Base-by-base conservation (phyloP, 495 filamentous ascomycete species). In the Aspergillus egyptiacus region DNA sequence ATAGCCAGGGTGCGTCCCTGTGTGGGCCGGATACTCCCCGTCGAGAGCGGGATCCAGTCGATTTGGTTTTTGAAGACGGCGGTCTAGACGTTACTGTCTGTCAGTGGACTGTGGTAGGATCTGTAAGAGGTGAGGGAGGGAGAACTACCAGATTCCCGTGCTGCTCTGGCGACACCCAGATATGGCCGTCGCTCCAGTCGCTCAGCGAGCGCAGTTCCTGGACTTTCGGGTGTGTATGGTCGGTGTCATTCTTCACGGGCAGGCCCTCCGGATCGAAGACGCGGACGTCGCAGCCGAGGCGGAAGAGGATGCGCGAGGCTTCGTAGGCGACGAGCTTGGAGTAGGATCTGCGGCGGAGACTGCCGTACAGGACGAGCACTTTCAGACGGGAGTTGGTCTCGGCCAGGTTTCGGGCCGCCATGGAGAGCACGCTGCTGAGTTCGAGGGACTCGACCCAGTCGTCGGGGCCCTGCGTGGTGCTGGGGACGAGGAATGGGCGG, bases 11-110 rank as follows among this genome's bases (percentile, higher is more conserved):
- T 87, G 2, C 83, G 72, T 32, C 81, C 81, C 59, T 87, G 83
- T 0, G 84, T 87, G 1, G 83, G 84, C 9, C 83, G 78, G 0
- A 87, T 77, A 24, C 74, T 76, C 8, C 83, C 82, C 0, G 75
- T 78, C 1, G 60, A 71, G 0, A 87, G 65, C 3, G 84, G 84
- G 37, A 86, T 84, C 84, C 83, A 87, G 62, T 86, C 84, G 39
- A 87, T 86, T 48, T 87, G 82, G 48, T 85, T 84, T 54, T 88
- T 86, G 73, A 88, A 86, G 0, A 86, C 80, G 0, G 73, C 81
- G 0, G 84, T 86, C 72, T 81, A 17, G 22, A 20, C 14, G 51
- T 50, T 41, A 53, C 13, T 48, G n/a, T n/a, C 45, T 20, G 31
- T 25, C 20, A 37, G 30, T 15, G 24, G 48, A 25, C 3, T 8